Evolutionary conservation across 345 rosid species (phyloP), one percentile per base, ranked within the genome.

Genomic region (Microthlaspi erraticum): DNA sequence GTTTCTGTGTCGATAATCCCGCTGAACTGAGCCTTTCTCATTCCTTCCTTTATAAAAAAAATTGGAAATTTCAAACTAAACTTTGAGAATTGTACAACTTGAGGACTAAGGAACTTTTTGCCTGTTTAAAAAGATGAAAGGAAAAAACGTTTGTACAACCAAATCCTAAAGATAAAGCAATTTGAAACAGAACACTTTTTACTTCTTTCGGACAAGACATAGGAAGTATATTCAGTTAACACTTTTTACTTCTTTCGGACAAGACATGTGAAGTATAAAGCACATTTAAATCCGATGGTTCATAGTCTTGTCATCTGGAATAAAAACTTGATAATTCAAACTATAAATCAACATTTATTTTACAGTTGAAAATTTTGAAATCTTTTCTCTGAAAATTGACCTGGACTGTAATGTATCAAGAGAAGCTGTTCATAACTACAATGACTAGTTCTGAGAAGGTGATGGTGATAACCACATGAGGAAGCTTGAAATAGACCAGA

Each of bases 401-500:
- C 0, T 45, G 9, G 9, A 69, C 65, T 17, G 41, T 37, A 16
- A 19, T 42, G 61, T 10, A 45, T 8, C 42, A 72, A 36, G 23
- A 64, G 3, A 57, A 73, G 13, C 29, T 74, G 69, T 37, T 71
- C 39, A 32, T 57, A 59, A 59, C 39, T 17, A 43, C 37, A 66
- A 13, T n/a, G 71, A 66, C 51, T 68, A 64, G 43, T 76, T 63
- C 51, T 80, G 63, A 4, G 87, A 77, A 60, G 88, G 83, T 60
- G 75, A 81, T 54, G 74, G 79, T 58, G 77, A 81, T 71, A 86
- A 79, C 84, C 83, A 91, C 88, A 88, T 79, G 58, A 94, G 90
- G 80, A 94, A 91, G 84, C 92, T 89, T 16, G 99, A 85, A 67
- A 94, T 97, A 9, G 96, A 89, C 98, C 99, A 94, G 29, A 91